A percentile compares a stretch with the other conserved stretches of the same genome.
phyloP scores from a whole-genome alignment of 140 eudicot species.

The Oenanthe javanica region DNA sequence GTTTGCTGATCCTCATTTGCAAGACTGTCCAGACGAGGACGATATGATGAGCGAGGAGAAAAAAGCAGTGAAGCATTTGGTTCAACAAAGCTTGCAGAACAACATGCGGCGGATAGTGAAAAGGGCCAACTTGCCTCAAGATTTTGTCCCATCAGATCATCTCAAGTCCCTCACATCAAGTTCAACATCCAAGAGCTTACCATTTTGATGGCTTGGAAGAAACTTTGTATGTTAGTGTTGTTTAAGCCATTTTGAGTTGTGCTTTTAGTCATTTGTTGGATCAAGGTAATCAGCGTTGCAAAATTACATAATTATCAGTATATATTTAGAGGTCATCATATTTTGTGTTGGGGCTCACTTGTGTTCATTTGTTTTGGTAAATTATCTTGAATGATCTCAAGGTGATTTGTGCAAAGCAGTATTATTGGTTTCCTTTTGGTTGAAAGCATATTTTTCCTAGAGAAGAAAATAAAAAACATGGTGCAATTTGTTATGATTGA shows the following conservation, averaged over 20 bases:
- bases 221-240: slow-evolving; percentile 6
- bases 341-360: neutral
- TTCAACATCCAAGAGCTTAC: slow-evolving; percentile 95
- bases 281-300: neutral
- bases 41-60: slow-evolving; percentile 74
- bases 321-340: neutral
- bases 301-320: neutral
- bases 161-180: slow-evolving; percentile 65
- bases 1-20: slow-evolving; percentile 13
- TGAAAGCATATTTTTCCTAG: neutral
- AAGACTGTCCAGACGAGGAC: slow-evolving; percentile 26
- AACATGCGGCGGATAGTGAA: slow-evolving; percentile 88
- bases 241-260: neutral
- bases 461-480: neutral
- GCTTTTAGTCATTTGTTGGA: neutral
- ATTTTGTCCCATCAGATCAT: slow-evolving; percentile 83
- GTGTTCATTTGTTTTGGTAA: neutral
- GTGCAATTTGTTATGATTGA: neutral
- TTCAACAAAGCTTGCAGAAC: slow-evolving; percentile 87
- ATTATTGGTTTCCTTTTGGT: neutral
- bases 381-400: neutral
- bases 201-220: slow-evolving; percentile 39
- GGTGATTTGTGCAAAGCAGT: neutral
- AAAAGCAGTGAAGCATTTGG: slow-evolving; percentile 77
- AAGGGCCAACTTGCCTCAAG: slow-evolving; percentile 89